Evolutionary conservation across 768 basidiomycete genomes (phyloP).

Genomic region (Xerocomellus chrysenteron): DNA sequence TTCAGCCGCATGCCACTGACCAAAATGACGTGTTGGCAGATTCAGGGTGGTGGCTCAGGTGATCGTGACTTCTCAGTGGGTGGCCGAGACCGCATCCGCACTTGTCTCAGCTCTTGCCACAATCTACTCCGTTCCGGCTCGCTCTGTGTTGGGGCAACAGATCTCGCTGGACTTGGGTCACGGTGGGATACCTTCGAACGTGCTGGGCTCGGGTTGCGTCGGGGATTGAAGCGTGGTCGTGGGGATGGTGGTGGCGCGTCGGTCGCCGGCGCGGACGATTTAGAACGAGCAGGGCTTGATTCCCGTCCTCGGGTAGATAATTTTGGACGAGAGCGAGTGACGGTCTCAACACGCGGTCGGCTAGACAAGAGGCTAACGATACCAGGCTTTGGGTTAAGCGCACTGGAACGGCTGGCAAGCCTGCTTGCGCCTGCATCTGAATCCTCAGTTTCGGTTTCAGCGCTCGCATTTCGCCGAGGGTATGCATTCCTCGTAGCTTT

Average conservation of each 20-base stretch:
- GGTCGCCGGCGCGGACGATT: constrained; percentile 19
- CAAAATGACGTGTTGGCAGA: constrained; percentile 13
- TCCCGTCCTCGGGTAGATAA: constrained; percentile 29
- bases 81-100: constrained; percentile 47
- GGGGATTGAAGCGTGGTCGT: constrained; percentile 37
- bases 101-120: constrained; percentile 56
- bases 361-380: constrained; percentile 41
- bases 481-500: constrained; percentile 31
- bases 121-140: constrained; percentile 45
- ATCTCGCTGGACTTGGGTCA: constrained; percentile 27
- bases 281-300: constrained; percentile 34
- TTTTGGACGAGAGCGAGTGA: constrained; percentile 27
- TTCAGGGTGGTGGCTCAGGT: constrained; percentile 38
- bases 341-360: constrained; percentile 28
- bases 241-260: constrained; percentile 27
- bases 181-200: constrained; percentile 33
- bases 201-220: constrained; percentile 41
- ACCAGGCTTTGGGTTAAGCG: constrained; percentile 30
- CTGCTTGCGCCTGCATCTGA: constrained; percentile 29
- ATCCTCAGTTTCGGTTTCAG: constrained; percentile 33
- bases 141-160: constrained; percentile 30
- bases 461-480: constrained; percentile 26
- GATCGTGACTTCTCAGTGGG: constrained; percentile 44
- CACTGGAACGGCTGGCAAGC: constrained; percentile 25
- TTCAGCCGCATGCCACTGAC: constrained; percentile 12